These are phyloP conservation scores for Aspergillus versicolor DNA, from an alignment of 2,329 filamentous ascomycete species.

Conservation along the genomic window DNA sequence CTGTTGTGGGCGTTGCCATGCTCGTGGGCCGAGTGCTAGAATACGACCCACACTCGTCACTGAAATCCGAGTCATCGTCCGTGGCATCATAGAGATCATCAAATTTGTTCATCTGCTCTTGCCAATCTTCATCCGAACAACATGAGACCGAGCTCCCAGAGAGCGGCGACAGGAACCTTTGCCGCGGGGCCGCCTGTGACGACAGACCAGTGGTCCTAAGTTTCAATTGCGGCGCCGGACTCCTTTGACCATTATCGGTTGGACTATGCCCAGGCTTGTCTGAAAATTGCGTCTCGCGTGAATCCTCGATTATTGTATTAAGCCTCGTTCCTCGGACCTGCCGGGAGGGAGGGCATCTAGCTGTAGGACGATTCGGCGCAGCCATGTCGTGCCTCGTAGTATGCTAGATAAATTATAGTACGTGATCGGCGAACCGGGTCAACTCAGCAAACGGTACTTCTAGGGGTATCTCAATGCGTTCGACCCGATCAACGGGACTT, in stretches of 20 bases:
- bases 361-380: conserved; percentile 49
- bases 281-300: conserved; percentile 30
- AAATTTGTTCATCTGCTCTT: conserved; percentile 68
- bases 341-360: conserved; percentile 55
- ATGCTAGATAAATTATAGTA: conserved; percentile 28
- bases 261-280: conserved; percentile 16
- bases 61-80: conserved; percentile 68
- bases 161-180: conserved; percentile 32
- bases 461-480: conserved; percentile 31
- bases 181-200: conserved; percentile 20
- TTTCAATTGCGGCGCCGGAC: conserved; percentile 31
- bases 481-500: conserved; percentile 34
- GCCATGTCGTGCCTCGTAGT: conserved; percentile 40
- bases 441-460: conserved; percentile 15
- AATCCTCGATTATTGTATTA: conserved; percentile 66
- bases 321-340: conserved; percentile 58
- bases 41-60: conserved; percentile 48
- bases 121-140: conserved; percentile 60
- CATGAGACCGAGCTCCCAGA: conserved; percentile 34
- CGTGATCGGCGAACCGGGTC: conserved; percentile 16
- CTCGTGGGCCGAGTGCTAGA: conserved; percentile 51
- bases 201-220: conserved; percentile 33
- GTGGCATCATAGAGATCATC: conserved; percentile 87
- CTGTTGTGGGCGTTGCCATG: conserved; percentile 42
- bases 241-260: neutral